These are phyloP conservation scores for Solanum hybrid DNA, from an alignment of 305 asterid genomes.

Conservation along the genomic window DNA sequence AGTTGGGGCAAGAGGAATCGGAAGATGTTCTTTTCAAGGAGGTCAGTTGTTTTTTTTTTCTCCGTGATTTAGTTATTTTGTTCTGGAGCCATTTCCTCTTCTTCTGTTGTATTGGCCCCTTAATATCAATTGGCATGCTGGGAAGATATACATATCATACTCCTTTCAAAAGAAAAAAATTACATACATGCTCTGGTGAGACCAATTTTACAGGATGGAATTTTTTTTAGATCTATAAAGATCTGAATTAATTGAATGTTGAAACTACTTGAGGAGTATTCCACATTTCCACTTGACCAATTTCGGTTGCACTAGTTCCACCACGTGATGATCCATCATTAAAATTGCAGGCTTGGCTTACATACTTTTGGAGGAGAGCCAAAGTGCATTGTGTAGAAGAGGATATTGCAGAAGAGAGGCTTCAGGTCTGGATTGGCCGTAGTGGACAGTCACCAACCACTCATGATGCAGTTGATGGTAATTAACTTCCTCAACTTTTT, in stretches of 20 bases:
- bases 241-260: background rate
- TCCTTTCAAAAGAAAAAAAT: background rate
- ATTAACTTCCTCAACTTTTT: background rate
- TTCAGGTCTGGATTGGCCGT: slow-evolving; percentile 80
- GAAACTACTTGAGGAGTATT: background rate
- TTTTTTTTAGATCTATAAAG: background rate
- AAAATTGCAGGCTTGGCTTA: slow-evolving; percentile 82
- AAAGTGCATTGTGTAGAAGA: slow-evolving; percentile 84
- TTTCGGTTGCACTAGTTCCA: slow-evolving; percentile 6
- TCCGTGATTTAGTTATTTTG: background rate
- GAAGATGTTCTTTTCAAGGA: slow-evolving; percentile 94
- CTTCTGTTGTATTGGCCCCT: slow-evolving; percentile 6
- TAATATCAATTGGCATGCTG: background rate
- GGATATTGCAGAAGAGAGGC: slow-evolving; percentile 90
- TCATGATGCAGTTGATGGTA: slow-evolving; percentile 96
- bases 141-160: background rate
- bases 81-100: background rate
- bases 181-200: background rate
- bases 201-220: background rate
- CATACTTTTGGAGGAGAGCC: slow-evolving; percentile 99
- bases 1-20: slow-evolving; percentile 75
- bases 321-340: background rate
- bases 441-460: slow-evolving; percentile 79
- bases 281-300: slow-evolving; percentile 6
- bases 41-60: slow-evolving; percentile 24